These are phyloP conservation scores for Peronospora destructor DNA, from an alignment of 352 stramenopile genomes.

Conservation along the genomic window DNA sequence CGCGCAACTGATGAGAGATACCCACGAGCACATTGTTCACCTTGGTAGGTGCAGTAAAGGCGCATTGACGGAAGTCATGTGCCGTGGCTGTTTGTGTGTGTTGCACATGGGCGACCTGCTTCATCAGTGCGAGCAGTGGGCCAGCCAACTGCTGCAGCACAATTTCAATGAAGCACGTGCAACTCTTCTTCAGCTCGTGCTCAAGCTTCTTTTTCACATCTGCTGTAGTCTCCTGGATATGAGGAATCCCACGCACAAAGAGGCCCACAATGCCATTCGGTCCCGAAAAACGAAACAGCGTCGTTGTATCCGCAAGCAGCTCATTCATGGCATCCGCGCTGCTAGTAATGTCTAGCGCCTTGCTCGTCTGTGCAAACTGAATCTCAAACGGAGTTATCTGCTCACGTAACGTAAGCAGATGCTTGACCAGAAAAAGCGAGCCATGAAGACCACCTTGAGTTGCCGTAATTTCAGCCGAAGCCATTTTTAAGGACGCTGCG, in stretches of 20 bases:
- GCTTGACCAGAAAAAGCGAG: constrained; percentile 73
- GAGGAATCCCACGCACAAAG: constrained; percentile 63
- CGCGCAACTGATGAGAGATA: constrained; percentile 38
- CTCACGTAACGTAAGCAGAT: constrained; percentile 74
- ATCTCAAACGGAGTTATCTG: constrained; percentile 85
- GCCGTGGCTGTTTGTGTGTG: constrained; percentile 32
- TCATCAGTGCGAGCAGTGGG: constrained; percentile 54
- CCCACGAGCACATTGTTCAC: constrained; percentile 42
- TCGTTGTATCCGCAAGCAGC: constrained; percentile 56
- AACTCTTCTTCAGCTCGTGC: constrained; percentile 74
- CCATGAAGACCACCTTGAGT: constrained; percentile 52
- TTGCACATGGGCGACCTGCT: constrained; percentile 50
- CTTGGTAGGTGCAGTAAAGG: constrained; percentile 34
- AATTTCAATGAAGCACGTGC: constrained; percentile 70
- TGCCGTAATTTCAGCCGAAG: constrained; percentile 51
- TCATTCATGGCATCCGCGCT: constrained; percentile 68
- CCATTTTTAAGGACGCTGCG: constrained; percentile 69
- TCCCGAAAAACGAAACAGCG: constrained; percentile 54
- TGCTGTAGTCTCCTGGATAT: constrained; percentile 71
- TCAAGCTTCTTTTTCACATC: constrained; percentile 79
- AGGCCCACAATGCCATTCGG: constrained; percentile 54
- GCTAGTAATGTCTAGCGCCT: constrained; percentile 70
- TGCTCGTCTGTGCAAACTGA: constrained; percentile 63
- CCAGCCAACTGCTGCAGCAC: constrained; percentile 54
- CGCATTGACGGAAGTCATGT: constrained; percentile 39